Evolutionary conservation across 106 monocot genomes (phyloP), one percentile per base, ranked within the genome.

Genomic region (Narthecium ossifragum): DNA sequence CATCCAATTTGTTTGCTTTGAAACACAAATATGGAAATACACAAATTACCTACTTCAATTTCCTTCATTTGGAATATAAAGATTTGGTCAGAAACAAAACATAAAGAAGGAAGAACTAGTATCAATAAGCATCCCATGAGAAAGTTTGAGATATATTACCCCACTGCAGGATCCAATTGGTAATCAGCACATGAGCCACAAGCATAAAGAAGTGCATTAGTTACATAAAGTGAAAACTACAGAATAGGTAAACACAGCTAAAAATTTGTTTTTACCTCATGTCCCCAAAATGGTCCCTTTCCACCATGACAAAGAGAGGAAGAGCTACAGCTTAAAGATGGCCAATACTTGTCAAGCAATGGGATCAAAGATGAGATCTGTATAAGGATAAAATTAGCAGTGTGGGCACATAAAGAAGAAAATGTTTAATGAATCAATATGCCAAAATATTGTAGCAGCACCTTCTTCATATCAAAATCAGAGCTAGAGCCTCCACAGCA

Each of bases 221-320:
- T 22, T 34, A 22, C 36, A 24, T 20, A 24, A 23, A 52, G 43
- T 47, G 26, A 10, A 62, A 46, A 54, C 18, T 46, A 23, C 21
- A 34, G 5, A 8, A 24, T 22, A 22, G 0, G 23, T 22, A 22
- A 23, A 24, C 21, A 2, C 9, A 8, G 5, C 36, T 36, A 6
- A 10, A 23, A 70, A 51, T 46, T 25, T 32, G 43, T 25, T 58
- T 41, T 27, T 64, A 98, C 96, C 85, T 98, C 90, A 72, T 98
- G 96, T n/a, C 71, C 96, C 96, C 96, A 98, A 63, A 98, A 84
- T 6, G 72, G 63, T 18, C 96, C 96, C 56, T 79, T 98, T 51
- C 86, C 78, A 62, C 90, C 84, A 57, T 76, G 74, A 59, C 96
- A 98, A 68, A 62, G 60, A 22, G 73, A 78, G 20, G 90, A 30